Base-by-base conservation (phyloP, 148 eudicot species). In the Vaccinium vitisidaea region DNA sequence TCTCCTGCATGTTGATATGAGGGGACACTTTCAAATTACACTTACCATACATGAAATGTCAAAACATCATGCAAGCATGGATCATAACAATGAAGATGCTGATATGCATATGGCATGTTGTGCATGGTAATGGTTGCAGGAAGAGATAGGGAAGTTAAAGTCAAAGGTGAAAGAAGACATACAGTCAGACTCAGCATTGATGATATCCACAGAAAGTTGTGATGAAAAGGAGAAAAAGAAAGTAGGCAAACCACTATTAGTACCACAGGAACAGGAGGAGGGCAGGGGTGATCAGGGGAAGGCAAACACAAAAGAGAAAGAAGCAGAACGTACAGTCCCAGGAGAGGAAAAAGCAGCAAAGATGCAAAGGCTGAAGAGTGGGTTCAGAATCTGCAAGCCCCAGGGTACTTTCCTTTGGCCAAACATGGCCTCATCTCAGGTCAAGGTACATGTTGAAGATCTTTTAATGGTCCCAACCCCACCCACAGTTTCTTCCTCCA, bases 351-450 rank as follows among this genome's bases (percentile, higher is more conserved):
- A 32, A 39, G n/a, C 77, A 73, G n/a, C 49, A 39, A 16, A 32
- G 11, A 36, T 32, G 1, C 77, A 6, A 73, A 39, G 11, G 86
- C 93, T 88, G 58, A 92, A 92, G 89, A 96, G 99, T 87, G 96
- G 93, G 5, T 96, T 96, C 95, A 92, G 94, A 85, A 89, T 93
- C 84, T 96, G 98, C 93, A 96, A 90, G 58, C 99, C 99, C 39
- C 91, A 88, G 84, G 98, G 97, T 27, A 92, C 94, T 54, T 92
- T 94, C 86, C 90, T 93, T 0, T 95, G 97, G 99, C 98, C 99
- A 56, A 87, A 92, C 87, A 88, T 86, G 61, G 32, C 49, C 59
- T 63, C 83, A 48, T 84, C 81, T 43, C 91, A 88, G 87, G 85
- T 86, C 48, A 54, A 87, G 88, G 85, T 90, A 61, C 91, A 89